Base-by-base conservation (phyloP, 2,329 filamentous ascomycete species). In the Aschersonia sp. region DNA sequence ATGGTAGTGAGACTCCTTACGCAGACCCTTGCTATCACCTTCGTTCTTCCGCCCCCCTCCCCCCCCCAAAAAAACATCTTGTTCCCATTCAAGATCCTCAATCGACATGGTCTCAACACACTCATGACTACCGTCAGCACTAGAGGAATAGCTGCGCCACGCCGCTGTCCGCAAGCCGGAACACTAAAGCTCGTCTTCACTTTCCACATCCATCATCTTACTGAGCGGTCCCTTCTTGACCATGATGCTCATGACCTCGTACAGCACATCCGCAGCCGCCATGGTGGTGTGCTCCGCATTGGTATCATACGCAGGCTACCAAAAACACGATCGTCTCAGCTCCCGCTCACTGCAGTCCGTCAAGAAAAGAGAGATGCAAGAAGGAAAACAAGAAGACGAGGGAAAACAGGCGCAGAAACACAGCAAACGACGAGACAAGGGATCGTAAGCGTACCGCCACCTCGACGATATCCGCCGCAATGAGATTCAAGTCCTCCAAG, bases 401-500 rank as follows among this genome's bases (percentile, higher is more conserved):
- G n/a, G 4, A 6, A n/a, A 20, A 20, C 20, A 20, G 20, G 20
- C 20, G 20, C 20, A 20, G 20, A 20, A 20, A 20, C 20, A 20
- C 20, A 20, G 20, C 20, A 20, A 20, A 20, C 20, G 20, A 20
- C 20, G 20, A 20, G 20, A 20, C 20, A 20, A 20, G 20, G 20
- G 20, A 20, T 20, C 20, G 20, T 20, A 6, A 30, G 40, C 45
- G 3, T 31, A 46, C 45, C 35, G 82, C 78, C 4, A 94, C 86
- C 69, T 94, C 87, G 5, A 94, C 88, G 45, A 94, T 77, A 65
- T 94, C 88, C 0, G 85, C 87, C 0, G 86, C 88, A 5, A 94
- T 84, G 4, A 94, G 68, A 57, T 92, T 91, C 59, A 94, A 62
- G 0, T 71, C 76, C 64, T 92, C 86, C 31, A 94, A 75, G 0